phyloP scores from a whole-genome alignment of 2,329 filamentous ascomycete species.

The Nothophoma quercina region DNA sequence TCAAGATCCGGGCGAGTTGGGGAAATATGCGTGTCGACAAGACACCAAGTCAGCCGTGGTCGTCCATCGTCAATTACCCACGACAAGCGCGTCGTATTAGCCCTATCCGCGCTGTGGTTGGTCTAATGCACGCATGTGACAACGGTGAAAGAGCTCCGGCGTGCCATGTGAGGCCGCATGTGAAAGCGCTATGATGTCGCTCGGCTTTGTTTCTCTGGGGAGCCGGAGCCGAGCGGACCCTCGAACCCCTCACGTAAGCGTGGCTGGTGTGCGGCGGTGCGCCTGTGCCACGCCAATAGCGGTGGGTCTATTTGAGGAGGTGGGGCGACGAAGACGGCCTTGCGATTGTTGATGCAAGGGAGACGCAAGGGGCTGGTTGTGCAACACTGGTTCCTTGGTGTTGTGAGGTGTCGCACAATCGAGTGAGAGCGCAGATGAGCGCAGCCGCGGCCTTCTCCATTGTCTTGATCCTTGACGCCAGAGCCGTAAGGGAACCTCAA shows the following conservation, averaged over 20 bases:
- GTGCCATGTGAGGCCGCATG: conserved; percentile 25
- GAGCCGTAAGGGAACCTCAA: too few relatives aligned
- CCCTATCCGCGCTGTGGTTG: conserved; percentile 7
- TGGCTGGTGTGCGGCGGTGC: not conserved
- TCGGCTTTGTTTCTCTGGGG: conserved; percentile 21
- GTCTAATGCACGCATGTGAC: conserved; percentile 15
- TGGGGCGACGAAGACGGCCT: not conserved
- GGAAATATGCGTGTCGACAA: not conserved
- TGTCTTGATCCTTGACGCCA: too few relatives aligned
- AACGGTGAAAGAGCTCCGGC: conserved; percentile 15
- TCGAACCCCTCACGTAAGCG: not conserved
- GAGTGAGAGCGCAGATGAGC: not conserved
- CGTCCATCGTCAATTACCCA: conserved; percentile 19
- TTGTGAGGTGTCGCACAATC: not conserved
- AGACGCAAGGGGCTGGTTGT: conserved; percentile 1
- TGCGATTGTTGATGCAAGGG: not conserved
- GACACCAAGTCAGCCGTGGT: conserved; percentile 20
- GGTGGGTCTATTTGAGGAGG: too few relatives aligned
- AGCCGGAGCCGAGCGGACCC: conserved; percentile 8
- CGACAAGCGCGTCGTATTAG: conserved; percentile 11
- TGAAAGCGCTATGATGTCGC: conserved; percentile 28
- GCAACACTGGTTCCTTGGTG: not conserved
- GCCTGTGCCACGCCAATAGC: too few relatives aligned
- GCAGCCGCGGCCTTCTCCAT: not conserved
- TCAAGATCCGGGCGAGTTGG: not conserved